Evolutionary conservation across 1,284 basidiomycete species (phyloP).

Genomic region (Mycena citricolor): DNA sequence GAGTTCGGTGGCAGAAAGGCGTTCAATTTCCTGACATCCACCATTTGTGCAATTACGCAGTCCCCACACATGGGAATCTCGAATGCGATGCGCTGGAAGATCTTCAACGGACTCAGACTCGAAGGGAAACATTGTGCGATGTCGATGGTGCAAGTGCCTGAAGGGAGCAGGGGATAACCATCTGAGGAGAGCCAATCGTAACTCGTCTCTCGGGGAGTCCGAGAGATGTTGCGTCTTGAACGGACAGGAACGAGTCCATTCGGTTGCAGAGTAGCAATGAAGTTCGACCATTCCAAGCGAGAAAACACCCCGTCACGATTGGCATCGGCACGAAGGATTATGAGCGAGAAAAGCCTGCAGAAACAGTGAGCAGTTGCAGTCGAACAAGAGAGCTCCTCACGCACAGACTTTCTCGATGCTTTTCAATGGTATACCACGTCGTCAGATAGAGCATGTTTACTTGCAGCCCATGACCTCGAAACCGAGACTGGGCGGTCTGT

Average conservation of each 20-base stretch:
- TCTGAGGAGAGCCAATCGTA: conserved; percentile 22
- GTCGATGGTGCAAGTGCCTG: conserved; percentile 13
- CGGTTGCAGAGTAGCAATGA: too few relatives aligned
- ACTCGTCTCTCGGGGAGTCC: conserved; percentile 14
- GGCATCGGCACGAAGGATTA: conserved; percentile 20
- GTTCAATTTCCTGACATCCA: conserved; percentile 17
- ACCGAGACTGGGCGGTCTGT: conserved; percentile 20
- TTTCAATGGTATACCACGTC: conserved; percentile 25
- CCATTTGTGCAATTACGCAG: conserved; percentile 21
- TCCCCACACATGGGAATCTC: conserved; percentile 22
- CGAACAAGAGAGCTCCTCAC: too few relatives aligned
- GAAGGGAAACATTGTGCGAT: conserved; percentile 12
- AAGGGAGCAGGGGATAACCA: conserved; percentile 22
- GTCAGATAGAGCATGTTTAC: conserved; percentile 20
- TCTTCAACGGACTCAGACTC: conserved; percentile 6
- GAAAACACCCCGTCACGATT: conserved; percentile 18
- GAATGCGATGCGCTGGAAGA: conserved; percentile 22
- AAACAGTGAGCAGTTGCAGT: too few relatives aligned
- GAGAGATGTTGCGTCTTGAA: too few relatives aligned
- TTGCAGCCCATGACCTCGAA: conserved; percentile 21
- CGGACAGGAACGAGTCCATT: too few relatives aligned
- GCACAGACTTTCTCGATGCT: conserved; percentile 24
- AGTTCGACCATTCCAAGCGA: conserved; percentile 15
- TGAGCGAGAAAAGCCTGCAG: conserved; percentile 21
- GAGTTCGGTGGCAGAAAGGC: conserved; percentile 20